A percentile compares a stretch with the other conserved stretches of the same genome.
Evolutionary conservation across 768 basidiomycete genomes (phyloP).

Genomic region (Suillus bovinus): DNA sequence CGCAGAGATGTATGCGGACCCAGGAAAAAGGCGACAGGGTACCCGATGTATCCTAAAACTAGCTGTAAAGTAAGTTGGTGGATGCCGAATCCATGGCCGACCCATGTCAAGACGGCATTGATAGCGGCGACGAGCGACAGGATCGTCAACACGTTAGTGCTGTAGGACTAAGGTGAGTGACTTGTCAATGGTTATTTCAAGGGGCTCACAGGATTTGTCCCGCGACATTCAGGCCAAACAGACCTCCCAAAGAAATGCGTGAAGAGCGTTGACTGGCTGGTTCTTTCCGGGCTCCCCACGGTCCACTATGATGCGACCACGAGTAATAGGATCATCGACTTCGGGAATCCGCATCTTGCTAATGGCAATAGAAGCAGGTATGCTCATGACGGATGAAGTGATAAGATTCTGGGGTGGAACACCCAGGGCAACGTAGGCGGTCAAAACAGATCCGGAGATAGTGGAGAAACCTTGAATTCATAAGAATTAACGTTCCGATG

Average conservation of each 20-base stretch:
- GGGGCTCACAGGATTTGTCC: constrained; percentile 76
- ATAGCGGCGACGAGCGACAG: constrained; percentile 78
- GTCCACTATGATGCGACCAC: constrained; percentile 77
- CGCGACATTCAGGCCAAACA: constrained; percentile 84
- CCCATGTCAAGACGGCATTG: constrained; percentile 87
- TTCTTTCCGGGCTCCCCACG: constrained; percentile 64
- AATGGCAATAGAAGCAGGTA: constrained; percentile 92
- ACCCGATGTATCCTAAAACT: constrained; percentile 84
- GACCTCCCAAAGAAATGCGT: constrained; percentile 87
- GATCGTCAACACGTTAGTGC: constrained; percentile 83
- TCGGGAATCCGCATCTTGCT: constrained; percentile 88
- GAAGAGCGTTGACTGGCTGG: constrained; percentile 74
- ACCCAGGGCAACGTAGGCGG: constrained; percentile 78
- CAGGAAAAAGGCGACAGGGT: constrained; percentile 82
- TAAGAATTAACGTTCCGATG: constrained; percentile 9
- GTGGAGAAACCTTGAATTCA: constrained; percentile 68
- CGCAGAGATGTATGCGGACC: constrained; percentile 26
- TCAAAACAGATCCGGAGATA: constrained; percentile 87
- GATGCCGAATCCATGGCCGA: constrained; percentile 85
- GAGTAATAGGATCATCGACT: constrained; percentile 81
- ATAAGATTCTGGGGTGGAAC: constrained; percentile 79
- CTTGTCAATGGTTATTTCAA: constrained; percentile 5
- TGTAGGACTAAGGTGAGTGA: constrained; percentile 27
- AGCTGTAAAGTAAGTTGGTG: constrained; percentile 81
- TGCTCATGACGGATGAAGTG: constrained; percentile 92